Base-by-base conservation (phyloP, 768 basidiomycete species). In the Rubroboletus pulcherrimus region DNA sequence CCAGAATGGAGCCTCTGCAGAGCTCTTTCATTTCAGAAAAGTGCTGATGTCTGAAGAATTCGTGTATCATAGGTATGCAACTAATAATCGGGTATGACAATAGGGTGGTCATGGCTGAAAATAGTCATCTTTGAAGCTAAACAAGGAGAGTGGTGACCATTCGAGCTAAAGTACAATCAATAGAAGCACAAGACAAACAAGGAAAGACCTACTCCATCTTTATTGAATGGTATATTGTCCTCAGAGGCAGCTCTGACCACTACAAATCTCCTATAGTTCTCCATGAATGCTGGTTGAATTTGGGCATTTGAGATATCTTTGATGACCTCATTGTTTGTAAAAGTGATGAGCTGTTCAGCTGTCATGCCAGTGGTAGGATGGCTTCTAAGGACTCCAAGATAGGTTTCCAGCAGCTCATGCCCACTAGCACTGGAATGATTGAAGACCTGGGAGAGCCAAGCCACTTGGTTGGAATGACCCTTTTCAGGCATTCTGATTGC, bases 211-310 rank as follows among this genome's bases (percentile, higher is more conserved):
- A 88, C 87, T 55, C 80, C 84, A 55, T 74, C 66, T 44, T 65
- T 68, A 42, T 75, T 66, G 52, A 51, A 58, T 49, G 61, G 52
- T 39, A 63, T 55, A 31, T 57, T 54, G 11, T 53, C 57, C 58
- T 78, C 73, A 34, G 64, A 68, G 42, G 70, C 64, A 46, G 74
- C 72, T 61, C 66, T 77, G 37, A 91, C 71, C 1, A 87, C 76
- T 11, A 87, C 81, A 68, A 81, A 91, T 29, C 89, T 81, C 29
- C 89, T 80, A 63, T 85, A 84, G 31, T 74, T 63, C 45, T 76
- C 70, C 80, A 86, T 83, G 35, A 89, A 73, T 24, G 62, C 69
- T n/a, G 85, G 86, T 56, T 90, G 87, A 42, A 71, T 68, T 60
- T 87, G 85, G 75, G 89, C 80, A 39, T 61, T 63, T 29, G 65